Percentiles rank a stretch among this genome's conserved stretches.
Conservation (phyloP, 495 filamentous ascomycete species). For the Talaromyces proteolyticus region DNA sequence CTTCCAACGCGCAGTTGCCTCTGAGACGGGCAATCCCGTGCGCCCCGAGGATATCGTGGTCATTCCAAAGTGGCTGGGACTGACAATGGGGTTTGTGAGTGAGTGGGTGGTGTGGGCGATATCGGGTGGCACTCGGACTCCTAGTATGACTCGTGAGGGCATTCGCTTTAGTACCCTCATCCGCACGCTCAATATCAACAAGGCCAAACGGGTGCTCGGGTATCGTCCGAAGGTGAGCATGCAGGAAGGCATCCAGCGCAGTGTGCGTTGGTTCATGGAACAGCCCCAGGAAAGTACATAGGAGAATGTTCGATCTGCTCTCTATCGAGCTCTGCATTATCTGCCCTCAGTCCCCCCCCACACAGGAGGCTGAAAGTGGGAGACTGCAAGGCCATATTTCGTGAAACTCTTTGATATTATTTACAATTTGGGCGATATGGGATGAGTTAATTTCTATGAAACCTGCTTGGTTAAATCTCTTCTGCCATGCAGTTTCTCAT, state of each 20-base stretch:
- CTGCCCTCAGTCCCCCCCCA: no score
- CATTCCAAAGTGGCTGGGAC: conserved; percentile 3
- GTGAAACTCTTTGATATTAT: no score
- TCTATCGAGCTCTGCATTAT: no score
- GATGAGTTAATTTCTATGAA: no score
- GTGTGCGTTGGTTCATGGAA: conserved; percentile 55
- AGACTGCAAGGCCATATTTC: no score
- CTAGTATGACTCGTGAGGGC: conserved; percentile 8
- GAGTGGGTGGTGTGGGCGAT: conserved; percentile 5
- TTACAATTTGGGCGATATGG: no score
- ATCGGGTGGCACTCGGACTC: conserved; percentile 1
- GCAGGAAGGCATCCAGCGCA: conserved; percentile 58
- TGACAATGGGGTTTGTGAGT: conserved; percentile 5
- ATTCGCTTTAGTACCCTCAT: conserved; percentile 7
- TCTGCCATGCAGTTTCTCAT: no score
- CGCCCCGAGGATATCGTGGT: conserved; percentile 1
- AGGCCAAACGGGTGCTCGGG: conserved; percentile 63
- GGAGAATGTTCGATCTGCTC: no score
- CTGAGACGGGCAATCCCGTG: conserved; percentile 1
- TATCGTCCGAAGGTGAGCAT: conserved; percentile 58
- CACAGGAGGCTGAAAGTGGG: no score
- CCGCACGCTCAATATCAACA: conserved; percentile 45
- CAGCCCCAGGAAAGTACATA: no score
- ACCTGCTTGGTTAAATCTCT: no score
- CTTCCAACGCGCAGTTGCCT: conserved; percentile 27